Conservation (phyloP, 1,284 basidiomycete species). For the Ceratobasidium sp. region DNA sequence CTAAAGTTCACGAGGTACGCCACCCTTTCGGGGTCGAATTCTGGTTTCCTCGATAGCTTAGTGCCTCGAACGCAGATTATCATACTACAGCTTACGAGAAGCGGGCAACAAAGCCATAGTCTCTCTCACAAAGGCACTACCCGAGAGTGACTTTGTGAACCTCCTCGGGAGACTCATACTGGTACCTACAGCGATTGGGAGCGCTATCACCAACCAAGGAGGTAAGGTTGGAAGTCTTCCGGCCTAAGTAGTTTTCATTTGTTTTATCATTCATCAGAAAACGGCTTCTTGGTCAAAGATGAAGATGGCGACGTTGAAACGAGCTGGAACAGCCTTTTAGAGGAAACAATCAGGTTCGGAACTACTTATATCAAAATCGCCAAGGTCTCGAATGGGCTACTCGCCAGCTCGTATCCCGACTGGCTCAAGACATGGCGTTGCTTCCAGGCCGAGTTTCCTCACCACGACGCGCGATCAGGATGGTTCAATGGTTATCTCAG, state of each 20-base stretch:
- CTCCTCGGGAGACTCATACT: constrained; percentile 9
- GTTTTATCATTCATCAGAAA: not conserved
- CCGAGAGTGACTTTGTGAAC: constrained; percentile 6
- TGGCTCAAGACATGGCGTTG: constrained; percentile 23
- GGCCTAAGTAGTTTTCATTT: not conserved
- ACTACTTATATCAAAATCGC: not conserved
- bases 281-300: not conserved
- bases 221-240: not conserved
- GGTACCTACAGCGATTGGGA: not conserved
- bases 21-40: not conserved
- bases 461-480: not conserved
- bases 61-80: not conserved
- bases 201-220: not conserved
- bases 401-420: not conserved
- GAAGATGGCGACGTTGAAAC: not conserved
- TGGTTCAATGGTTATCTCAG: not conserved
- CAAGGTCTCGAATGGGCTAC: not conserved
- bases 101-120: not conserved
- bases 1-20: not conserved
- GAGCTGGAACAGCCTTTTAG: not conserved
- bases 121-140: not conserved
- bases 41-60: not conserved
- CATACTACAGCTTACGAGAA: not conserved
- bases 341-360: not conserved
- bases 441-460: constrained; percentile 14